Evolutionary conservation across 306 rosid genomes (phyloP).

Genomic region (Comarum palustre): DNA sequence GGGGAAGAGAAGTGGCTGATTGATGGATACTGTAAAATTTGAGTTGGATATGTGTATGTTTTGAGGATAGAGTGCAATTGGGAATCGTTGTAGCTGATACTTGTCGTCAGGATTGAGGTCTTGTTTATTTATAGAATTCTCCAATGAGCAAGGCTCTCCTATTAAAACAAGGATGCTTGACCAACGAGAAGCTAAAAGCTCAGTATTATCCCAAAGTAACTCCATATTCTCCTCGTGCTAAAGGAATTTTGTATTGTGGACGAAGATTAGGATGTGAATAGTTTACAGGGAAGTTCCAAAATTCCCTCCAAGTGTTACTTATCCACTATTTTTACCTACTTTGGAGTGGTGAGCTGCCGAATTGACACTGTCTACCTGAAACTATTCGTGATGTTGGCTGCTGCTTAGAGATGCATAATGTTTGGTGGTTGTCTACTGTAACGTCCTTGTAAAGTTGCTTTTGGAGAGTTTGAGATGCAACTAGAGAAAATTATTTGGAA

Average conservation of each 20-base stretch:
- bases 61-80: neutral
- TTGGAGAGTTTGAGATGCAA: neutral
- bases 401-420: neutral
- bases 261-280: neutral
- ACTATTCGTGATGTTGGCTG: neutral
- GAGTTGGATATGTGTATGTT: neutral
- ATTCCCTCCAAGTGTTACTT: neutral
- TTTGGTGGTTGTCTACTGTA: neutral
- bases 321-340: neutral
- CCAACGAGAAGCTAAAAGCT: neutral
- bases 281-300: neutral
- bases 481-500: neutral
- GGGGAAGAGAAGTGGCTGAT: neutral
- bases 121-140: neutral
- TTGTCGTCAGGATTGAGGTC: neutral
- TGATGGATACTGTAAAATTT: neutral
- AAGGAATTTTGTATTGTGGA: neutral
- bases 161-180: neutral
- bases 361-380: neutral
- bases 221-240: neutral
- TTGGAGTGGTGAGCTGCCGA: neutral
- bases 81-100: neutral
- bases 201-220: neutral
- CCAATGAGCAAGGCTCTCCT: neutral
- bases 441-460: neutral